Conservation (phyloP, 768 basidiomycete species). For the Trichaptum fuscoviolaceum region DNA sequence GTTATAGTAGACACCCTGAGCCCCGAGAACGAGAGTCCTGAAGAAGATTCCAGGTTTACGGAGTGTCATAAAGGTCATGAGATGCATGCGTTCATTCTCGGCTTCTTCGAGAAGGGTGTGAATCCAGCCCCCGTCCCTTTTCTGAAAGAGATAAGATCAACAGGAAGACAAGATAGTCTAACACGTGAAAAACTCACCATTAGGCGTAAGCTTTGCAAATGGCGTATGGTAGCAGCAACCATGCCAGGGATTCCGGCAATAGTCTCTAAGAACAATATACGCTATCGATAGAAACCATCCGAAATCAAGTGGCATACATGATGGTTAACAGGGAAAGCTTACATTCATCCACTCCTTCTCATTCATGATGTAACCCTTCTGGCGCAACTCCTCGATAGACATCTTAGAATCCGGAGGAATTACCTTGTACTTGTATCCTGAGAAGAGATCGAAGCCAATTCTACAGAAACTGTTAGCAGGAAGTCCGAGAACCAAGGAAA, state of each 20-base stretch:
- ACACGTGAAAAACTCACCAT: slow-evolving; percentile 50
- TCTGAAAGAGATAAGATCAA: slow-evolving; percentile 23
- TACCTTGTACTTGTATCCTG: slow-evolving; percentile 75
- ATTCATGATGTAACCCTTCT: slow-evolving; percentile 67
- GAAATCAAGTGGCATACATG: slow-evolving; percentile 24
- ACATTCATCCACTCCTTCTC: slow-evolving; percentile 76
- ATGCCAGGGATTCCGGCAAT: slow-evolving; percentile 96
- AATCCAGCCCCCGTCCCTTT: slow-evolving; percentile 72
- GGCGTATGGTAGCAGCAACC: slow-evolving; percentile 86
- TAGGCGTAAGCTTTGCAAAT: slow-evolving; percentile 81
- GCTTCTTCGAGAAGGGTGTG: slow-evolving; percentile 91
- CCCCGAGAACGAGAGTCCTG: slow-evolving; percentile 77
- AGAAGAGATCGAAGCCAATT: slow-evolving; percentile 75
- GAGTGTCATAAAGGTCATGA: slow-evolving; percentile 96
- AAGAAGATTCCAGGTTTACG: slow-evolving; percentile 76
- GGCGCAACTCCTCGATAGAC: slow-evolving; percentile 67
- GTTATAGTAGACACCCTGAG: slow-evolving; percentile 91
- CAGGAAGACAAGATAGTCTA: neutral
- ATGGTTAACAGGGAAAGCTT: slow-evolving; percentile 20
- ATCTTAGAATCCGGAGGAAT: slow-evolving; percentile 58
- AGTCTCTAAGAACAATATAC: slow-evolving; percentile 74
- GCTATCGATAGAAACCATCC: slow-evolving; percentile 19
- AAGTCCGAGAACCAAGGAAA: neutral
- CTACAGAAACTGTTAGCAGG: slow-evolving; percentile 25
- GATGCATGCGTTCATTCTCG: slow-evolving; percentile 96